Evolutionary conservation across 1,284 basidiomycete genomes (phyloP).

Genomic region (Wallemia hederae): DNA sequence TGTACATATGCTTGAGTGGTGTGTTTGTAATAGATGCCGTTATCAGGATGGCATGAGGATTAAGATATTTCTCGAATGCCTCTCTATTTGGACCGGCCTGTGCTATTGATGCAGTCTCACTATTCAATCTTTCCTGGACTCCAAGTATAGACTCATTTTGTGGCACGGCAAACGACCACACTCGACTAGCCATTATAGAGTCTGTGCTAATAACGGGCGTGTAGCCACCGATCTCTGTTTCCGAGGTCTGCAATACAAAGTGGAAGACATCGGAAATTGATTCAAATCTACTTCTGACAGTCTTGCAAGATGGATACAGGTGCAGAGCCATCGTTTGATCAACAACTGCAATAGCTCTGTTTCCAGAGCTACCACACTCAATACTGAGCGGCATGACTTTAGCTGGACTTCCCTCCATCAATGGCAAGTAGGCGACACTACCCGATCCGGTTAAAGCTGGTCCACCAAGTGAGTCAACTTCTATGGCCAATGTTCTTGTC

Average conservation of each 20-base stretch:
- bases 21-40: slow-evolving; percentile 23
- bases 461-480: not conserved
- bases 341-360: not conserved
- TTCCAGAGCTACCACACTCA: not conserved
- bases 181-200: not conserved
- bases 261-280: slow-evolving; percentile 4
- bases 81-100: slow-evolving; percentile 60
- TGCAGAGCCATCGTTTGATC: slow-evolving; percentile 2
- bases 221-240: not conserved
- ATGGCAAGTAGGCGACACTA: not conserved
- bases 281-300: slow-evolving; percentile 8
- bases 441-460: not conserved
- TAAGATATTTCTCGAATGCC: slow-evolving; percentile 82
- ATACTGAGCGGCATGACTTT: not conserved
- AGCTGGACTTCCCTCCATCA: not conserved
- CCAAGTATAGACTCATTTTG: not conserved
- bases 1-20: slow-evolving; percentile 27
- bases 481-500: not conserved
- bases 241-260: slow-evolving; percentile 8
- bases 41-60: slow-evolving; percentile 43
- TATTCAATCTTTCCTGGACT: not conserved
- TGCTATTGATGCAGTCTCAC: slow-evolving; percentile 37
- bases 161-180: not conserved
- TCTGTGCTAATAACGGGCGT: not conserved
- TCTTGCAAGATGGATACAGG: slow-evolving; percentile 9